Base-by-base conservation (phyloP, 2,329 filamentous ascomycete genomes). In the Hypoxylon sp. region DNA sequence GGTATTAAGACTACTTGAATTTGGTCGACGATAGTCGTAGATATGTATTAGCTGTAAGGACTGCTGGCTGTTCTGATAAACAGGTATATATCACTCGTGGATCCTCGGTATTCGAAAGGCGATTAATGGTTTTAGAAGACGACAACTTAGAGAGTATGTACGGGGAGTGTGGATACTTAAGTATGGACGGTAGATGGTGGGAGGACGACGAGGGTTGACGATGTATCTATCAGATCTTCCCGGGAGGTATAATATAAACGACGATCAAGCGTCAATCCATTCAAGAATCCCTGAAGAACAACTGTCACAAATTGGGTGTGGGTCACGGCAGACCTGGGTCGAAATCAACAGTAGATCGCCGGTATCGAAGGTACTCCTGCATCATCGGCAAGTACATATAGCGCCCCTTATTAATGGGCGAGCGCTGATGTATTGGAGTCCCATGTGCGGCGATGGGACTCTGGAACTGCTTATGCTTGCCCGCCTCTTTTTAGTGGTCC, bases 271-370 rank as follows among this genome's bases (percentile, higher is more conserved):
- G 82, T 79, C 78, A 84, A 84, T 83, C 82, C 80, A 81, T 80
- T 78, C 78, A 80, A 75, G 79, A 80, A 85, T 83, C 83, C 83
- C 79, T 81, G 82, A 77, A 78, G 77, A 80, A 79, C 80, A 83
- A 80, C 81, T 85, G 83, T 86, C 83, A 86, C 83, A 86, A 84
- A 85, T 84, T 85, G 80, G 80, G 79, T 79, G 84, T 86, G 84
- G 84, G 83, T 82, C 84, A 74, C 79, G 78, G 77, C 77, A 80
- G 79, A 77, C 75, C 80, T 82, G 79, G 79, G 80, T 81, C 78
- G 78, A 80, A 76, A 76, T 77, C 75, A 77, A 77, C 71, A 74
- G 74, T 74, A 74, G 76, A 78, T 77, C 76, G 71, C 73, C 75
- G 73, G 76, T 77, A 76, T 77, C 75, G 74, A 75, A 75, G 70